Evolutionary conservation across 2,329 filamentous ascomycete genomes (phyloP).

Genomic region (Coniochaeta sp.): DNA sequence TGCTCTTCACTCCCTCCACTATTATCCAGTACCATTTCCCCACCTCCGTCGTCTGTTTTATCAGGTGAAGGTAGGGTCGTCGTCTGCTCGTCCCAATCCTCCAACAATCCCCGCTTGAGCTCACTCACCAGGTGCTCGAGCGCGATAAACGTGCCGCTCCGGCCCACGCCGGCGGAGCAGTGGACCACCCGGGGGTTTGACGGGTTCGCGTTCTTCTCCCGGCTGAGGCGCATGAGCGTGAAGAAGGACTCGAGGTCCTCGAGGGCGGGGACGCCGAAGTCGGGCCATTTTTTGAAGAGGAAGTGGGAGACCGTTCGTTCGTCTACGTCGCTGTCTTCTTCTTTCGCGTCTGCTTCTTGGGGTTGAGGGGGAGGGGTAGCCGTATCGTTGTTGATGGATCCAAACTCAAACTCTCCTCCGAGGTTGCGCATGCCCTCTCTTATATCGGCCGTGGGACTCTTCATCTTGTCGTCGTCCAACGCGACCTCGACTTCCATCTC

Average conservation of each 20-base stretch:
- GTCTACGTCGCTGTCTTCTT: conserved; percentile 25
- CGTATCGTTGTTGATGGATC: no score
- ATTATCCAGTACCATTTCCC: no score
- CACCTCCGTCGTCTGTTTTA: no score
- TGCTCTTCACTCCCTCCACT: background rate
- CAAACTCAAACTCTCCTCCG: no score
- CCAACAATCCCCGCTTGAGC: conserved; percentile 65
- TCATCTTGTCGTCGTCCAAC: no score
- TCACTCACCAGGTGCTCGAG: conserved; percentile 87
- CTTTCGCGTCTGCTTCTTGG: no score
- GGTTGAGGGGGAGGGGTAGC: no score
- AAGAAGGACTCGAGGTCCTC: conserved; percentile 63
- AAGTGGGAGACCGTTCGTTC: conserved; percentile 73
- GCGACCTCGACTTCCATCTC: no score
- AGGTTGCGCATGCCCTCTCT: background rate
- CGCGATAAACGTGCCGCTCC: conserved; percentile 91
- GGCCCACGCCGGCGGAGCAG: conserved; percentile 87
- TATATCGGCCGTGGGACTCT: conserved; percentile 5
- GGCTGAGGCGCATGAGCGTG: conserved; percentile 61
- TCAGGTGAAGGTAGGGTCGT: no score
- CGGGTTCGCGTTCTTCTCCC: conserved; percentile 44
- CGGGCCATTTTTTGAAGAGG: conserved; percentile 82
- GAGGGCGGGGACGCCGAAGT: conserved; percentile 74
- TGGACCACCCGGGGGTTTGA: conserved; percentile 74
- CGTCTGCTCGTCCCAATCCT: conserved; percentile 35